Conservation (phyloP, 139 green algal species). For the Chlamydomonas urium region DNA sequence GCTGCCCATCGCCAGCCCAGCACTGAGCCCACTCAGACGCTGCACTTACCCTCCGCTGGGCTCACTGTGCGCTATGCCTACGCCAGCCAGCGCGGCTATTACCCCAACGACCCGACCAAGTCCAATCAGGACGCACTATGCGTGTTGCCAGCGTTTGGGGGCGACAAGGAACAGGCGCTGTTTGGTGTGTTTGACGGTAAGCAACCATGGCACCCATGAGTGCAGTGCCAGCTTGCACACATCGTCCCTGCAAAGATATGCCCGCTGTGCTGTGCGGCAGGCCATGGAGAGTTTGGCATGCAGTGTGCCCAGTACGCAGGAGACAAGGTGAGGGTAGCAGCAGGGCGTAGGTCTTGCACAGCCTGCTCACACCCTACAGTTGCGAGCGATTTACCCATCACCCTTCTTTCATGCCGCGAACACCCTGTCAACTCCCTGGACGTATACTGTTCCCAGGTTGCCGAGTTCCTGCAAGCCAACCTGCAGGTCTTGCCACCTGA, state of each 20-base stretch:
- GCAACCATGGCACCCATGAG: neutral
- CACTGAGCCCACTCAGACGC: slow-evolving; percentile 36
- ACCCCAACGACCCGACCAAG: slow-evolving; percentile 82
- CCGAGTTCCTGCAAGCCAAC: slow-evolving; percentile 51
- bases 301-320: slow-evolving; percentile 70
- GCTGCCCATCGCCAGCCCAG: too few relatives aligned
- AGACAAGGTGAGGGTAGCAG: slow-evolving; percentile 77
- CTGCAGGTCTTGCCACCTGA: slow-evolving; percentile 37
- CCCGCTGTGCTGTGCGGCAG: slow-evolving; percentile 12
- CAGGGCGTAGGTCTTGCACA: too few relatives aligned
- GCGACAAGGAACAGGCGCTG: slow-evolving; percentile 58
- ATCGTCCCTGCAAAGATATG: neutral
- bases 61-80: slow-evolving; percentile 74
- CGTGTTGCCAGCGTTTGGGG: slow-evolving; percentile 58
- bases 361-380: too few relatives aligned
- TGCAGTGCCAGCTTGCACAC: neutral
- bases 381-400: too few relatives aligned
- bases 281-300: slow-evolving; percentile 72
- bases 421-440: too few relatives aligned
- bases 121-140: slow-evolving; percentile 86
- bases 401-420: too few relatives aligned
- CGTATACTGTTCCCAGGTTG: too few relatives aligned
- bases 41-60: slow-evolving; percentile 39
- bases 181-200: slow-evolving; percentile 80
- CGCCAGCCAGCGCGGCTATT: slow-evolving; percentile 81